Base-by-base conservation (phyloP, 352 stramenopile species). In the Phytophthora aleatoria region DNA sequence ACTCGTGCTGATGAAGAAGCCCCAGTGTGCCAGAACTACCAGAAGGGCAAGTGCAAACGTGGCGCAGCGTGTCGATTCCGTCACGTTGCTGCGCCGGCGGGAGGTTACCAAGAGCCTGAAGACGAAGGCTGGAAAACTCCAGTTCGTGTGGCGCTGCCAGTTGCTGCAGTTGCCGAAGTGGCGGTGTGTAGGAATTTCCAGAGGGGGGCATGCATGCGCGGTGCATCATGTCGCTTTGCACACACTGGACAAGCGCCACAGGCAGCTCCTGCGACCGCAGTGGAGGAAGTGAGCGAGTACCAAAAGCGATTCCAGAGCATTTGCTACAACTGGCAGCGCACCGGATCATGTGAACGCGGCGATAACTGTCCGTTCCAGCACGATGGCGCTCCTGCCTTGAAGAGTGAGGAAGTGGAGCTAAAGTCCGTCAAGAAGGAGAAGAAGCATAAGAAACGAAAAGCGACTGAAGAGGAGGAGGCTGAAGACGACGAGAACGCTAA, bases 41-140 rank as follows among this genome's bases (percentile, higher is more conserved):
- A 84, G 36, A 88, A 89, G 56, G 75, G 79, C 41, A 87, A 87
- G 48, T 91, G 82, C 61, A 91, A 91, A 59, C 83, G 83, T 51
- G 83, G 83, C 10, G 42, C 53, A 2, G 64, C 74, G 2, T 91
- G 83, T 71, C 81, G 81, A 12, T 91, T 89, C 66, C 74, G 76
- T 36, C 83, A 91, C 65, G 57, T 85, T 24, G 44, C 62, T n/a
- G 65, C 53, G 12, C 47, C 69, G 2, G 45, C 30, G 7, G 55
- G 48, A 48, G 33, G 42, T 8, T 55, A 71, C 27, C 27, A 43
- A 30, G 49, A 73, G 16, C 43, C 38, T 33, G 28, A 70, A 12
- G 45, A 80, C 15, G 53, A 74, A 36, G 26, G 20, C 6, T 74
- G 57, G 49, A 69, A 61, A 16, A 61, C 52, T 31, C 70, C 75